These are phyloP conservation scores for Diaporthe velutina DNA, from an alignment of 2,329 filamentous ascomycete species.

Conservation along the genomic window DNA sequence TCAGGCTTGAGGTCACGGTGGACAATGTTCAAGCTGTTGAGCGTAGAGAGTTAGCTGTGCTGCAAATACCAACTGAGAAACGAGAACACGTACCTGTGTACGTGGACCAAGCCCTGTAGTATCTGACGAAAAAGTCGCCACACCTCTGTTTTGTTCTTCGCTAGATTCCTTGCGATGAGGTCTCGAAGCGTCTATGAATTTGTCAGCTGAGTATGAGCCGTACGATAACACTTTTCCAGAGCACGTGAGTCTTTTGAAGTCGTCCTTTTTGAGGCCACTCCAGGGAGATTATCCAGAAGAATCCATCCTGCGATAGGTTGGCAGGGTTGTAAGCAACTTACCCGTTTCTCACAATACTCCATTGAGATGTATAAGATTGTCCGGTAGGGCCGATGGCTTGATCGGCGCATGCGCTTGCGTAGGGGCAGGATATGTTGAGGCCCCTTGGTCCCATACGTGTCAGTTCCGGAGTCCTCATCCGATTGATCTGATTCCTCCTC, in stretches of 20 bases:
- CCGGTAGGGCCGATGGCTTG: constrained; percentile 66
- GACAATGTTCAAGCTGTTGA: constrained; percentile 81
- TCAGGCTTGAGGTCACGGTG: constrained; percentile 97
- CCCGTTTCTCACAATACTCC: constrained; percentile 96
- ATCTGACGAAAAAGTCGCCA: constrained; percentile 95
- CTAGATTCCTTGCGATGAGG: constrained; percentile 82
- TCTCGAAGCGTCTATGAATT: constrained; percentile 80
- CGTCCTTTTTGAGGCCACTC: not conserved
- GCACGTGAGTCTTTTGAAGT: constrained; percentile 5
- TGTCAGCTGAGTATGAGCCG: not conserved
- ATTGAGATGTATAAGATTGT: constrained; percentile 97
- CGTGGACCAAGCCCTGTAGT: constrained; percentile 88
- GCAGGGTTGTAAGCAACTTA: constrained; percentile 52
- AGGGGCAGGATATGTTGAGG: constrained; percentile 12
- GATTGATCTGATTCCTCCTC: constrained; percentile 55
- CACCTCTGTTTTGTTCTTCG: constrained; percentile 80
- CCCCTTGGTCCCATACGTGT: constrained; percentile 16
- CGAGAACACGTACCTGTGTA: constrained; percentile 66
- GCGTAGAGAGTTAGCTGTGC: not conserved
- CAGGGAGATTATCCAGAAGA: not conserved
- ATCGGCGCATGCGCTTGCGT: constrained; percentile 45
- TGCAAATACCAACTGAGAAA: not conserved
- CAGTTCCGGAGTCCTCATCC: constrained; percentile 54
- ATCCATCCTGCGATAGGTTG: not conserved
- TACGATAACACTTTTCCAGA: not conserved